These are phyloP conservation scores for Candida vartiovaarae DNA, from an alignment of 805 yeast species.

Conservation along the genomic window DNA sequence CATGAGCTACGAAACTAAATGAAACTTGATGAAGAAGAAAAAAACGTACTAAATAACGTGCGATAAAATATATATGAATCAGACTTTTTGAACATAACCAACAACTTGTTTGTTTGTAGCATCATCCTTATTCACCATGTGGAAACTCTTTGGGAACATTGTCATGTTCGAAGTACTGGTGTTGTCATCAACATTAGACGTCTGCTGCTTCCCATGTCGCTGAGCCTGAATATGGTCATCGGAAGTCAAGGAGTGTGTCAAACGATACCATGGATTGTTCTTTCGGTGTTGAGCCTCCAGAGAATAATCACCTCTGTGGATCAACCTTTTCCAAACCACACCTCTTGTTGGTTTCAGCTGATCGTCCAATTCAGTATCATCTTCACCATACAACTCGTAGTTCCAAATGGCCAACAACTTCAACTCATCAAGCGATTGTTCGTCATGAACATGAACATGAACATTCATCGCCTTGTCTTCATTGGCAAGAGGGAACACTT, in stretches of 20 bases:
- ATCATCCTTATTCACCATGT: not conserved
- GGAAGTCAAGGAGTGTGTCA: slow-evolving; percentile 2
- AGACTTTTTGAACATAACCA: not conserved
- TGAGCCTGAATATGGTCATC: no score
- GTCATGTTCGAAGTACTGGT: not conserved
- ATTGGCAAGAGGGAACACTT: slow-evolving; percentile 8
- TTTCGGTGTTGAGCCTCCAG: slow-evolving; percentile 2
- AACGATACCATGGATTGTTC: slow-evolving; percentile 18
- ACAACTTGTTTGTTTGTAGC: slow-evolving; percentile 1
- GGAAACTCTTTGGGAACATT: not conserved
- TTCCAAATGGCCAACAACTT: slow-evolving; percentile 16
- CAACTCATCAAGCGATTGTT: slow-evolving; percentile 11
- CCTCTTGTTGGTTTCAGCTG: slow-evolving; percentile 1
- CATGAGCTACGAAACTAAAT: no score
- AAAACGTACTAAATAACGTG: not conserved
- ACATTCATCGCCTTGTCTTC: slow-evolving; percentile 1
- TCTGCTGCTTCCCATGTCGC: not conserved
- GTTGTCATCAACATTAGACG: not conserved
- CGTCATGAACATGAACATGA: no score
- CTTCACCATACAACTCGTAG: slow-evolving; percentile 15
- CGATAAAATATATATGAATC: not conserved
- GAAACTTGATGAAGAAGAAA: not conserved
- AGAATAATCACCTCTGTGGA: slow-evolving; percentile 4
- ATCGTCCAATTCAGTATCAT: slow-evolving; percentile 4
- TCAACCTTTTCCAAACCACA: slow-evolving; percentile 1